phyloP scores from a whole-genome alignment of 805 yeast genomes.

The Cyberlindnera mississippiensis region DNA sequence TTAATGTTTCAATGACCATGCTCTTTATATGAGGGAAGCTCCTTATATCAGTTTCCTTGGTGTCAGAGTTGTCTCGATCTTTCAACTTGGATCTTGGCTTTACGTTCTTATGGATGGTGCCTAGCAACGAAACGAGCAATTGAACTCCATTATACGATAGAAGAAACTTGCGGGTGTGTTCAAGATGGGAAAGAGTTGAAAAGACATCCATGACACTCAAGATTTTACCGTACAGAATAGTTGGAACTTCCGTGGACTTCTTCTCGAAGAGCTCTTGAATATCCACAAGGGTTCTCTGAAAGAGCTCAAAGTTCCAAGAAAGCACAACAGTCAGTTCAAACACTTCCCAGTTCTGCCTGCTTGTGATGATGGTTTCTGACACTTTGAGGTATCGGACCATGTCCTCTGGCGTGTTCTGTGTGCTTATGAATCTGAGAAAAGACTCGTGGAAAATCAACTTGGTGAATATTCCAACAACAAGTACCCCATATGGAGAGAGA shows the following conservation, averaged over 20 bases:
- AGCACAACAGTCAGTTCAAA: slow-evolving; percentile 35
- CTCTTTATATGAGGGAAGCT: slow-evolving; percentile 64
- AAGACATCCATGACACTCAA: slow-evolving; percentile 32
- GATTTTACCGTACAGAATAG: slow-evolving; percentile 29
- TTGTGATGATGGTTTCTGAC: slow-evolving; percentile 33
- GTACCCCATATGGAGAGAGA: slow-evolving; percentile 19
- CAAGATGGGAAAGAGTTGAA: slow-evolving; percentile 30
- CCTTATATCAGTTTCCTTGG: slow-evolving; percentile 25
- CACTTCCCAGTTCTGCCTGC: slow-evolving; percentile 35
- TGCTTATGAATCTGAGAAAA: slow-evolving; percentile 29
- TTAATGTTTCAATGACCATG: slow-evolving; percentile 60
- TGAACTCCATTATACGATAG: slow-evolving; percentile 35
- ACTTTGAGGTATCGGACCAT: slow-evolving; percentile 25
- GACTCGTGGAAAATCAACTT: slow-evolving; percentile 34
- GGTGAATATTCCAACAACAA: slow-evolving; percentile 27
- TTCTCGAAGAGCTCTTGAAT: slow-evolving; percentile 26
- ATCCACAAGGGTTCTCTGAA: slow-evolving; percentile 23
- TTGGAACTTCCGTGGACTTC: slow-evolving; percentile 15
- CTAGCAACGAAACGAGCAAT: slow-evolving; percentile 29
- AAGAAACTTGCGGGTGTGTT: slow-evolving; percentile 35
- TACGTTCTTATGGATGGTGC: slow-evolving; percentile 32
- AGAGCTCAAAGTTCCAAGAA: slow-evolving; percentile 35
- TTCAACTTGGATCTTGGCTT: slow-evolving; percentile 27
- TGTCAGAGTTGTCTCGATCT: slow-evolving; percentile 18
- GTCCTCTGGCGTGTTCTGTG: slow-evolving; percentile 14